Base-by-base conservation (phyloP, 257 asterid genomes). In the Forsythia suspensa region DNA sequence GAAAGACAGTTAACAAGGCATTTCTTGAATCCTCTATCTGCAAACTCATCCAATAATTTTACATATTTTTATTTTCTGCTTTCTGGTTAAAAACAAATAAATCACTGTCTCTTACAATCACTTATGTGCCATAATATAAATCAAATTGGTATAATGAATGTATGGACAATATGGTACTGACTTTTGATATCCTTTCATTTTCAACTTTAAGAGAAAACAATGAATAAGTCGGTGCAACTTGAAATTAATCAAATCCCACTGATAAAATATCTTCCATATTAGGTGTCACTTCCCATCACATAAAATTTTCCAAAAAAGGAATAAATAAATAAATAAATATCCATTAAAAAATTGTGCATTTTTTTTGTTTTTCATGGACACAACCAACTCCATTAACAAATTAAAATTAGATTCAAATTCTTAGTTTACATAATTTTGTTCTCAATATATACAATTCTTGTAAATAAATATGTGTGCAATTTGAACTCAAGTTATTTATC, bases 101-200 rank as follows among this genome's bases (percentile, higher is more conserved):
- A 29, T 29, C 34, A 29, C 34, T 29, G 34, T 1, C 34, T 29
- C 34, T 29, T 29, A 1, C 34, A 24, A 24, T 24, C 34, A 29
- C 34, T 29, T 29, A 29, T 29, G 34, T 29, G 34, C 34, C 34
- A 29, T 29, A 29, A 1, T 29, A 29, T 29, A 29, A 29, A 29
- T 29, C 34, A 29, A 29, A 29, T 29, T 29, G 1, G 34, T 29
- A n/a, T 55, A n/a, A 4, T 55, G 5, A 18, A 18, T n/a, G 65
- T 18, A 18, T 16, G 34, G 34, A 29, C 34, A 29, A 1, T 1
- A 29, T 29, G 75, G 75, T 76, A 81, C 76, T 84, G 85, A 84
- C 85, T 75, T 84, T 80, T 72, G 75, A 80, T 73, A 71, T 52
- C 15, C 48, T 65, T 68, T 81, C 88, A 41, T 68, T 84, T 75